Percentiles rank a stretch among this genome's conserved stretches.
These are phyloP conservation scores for Kodamaea ohmeri DNA, from an alignment of 1,139 yeast genomes.

Conservation along the genomic window DNA sequence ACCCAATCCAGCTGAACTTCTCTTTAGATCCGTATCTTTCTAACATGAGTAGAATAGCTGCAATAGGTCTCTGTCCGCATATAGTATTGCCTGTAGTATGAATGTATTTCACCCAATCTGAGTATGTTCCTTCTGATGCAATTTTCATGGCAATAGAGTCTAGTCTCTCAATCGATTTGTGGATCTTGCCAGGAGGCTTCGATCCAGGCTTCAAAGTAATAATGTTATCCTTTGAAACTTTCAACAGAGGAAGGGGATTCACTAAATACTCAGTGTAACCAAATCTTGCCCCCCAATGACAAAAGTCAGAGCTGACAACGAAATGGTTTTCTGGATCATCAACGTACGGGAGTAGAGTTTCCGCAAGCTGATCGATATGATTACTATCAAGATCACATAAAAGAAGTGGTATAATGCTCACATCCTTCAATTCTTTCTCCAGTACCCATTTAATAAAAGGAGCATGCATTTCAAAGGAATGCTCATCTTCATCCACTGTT, in stretches of 20 bases:
- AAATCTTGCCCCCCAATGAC: slow-evolving; percentile 92
- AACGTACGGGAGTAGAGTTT: slow-evolving; percentile 52
- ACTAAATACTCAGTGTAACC: slow-evolving; percentile 61
- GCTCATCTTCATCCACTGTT: slow-evolving; percentile 78
- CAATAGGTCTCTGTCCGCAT: slow-evolving; percentile 88
- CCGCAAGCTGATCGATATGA: slow-evolving; percentile 47
- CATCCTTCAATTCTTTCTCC: slow-evolving; percentile 1
- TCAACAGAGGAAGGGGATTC: not conserved
- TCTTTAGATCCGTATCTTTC: slow-evolving; percentile 25
- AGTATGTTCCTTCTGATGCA: slow-evolving; percentile 52
- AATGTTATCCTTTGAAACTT: slow-evolving; percentile 1
- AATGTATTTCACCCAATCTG: slow-evolving; percentile 67
- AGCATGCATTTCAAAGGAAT: slow-evolving; percentile 92
- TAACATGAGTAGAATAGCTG: slow-evolving; percentile 55
- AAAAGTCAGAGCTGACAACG: slow-evolving; percentile 85
- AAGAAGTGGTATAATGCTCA: slow-evolving; percentile 69
- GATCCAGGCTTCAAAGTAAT: not conserved
- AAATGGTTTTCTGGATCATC: slow-evolving; percentile 61
- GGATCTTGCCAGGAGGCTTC: slow-evolving; percentile 30
- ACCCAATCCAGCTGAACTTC: slow-evolving; percentile 70
- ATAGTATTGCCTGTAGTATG: slow-evolving; percentile 77
- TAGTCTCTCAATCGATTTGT: slow-evolving; percentile 67
- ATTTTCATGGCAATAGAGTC: slow-evolving; percentile 70
- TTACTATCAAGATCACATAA: slow-evolving; percentile 58
- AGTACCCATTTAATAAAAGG: slow-evolving; percentile 50